Evolutionary conservation across 805 yeast species (phyloP).

Genomic region (Metschnikowia orientalis): DNA sequence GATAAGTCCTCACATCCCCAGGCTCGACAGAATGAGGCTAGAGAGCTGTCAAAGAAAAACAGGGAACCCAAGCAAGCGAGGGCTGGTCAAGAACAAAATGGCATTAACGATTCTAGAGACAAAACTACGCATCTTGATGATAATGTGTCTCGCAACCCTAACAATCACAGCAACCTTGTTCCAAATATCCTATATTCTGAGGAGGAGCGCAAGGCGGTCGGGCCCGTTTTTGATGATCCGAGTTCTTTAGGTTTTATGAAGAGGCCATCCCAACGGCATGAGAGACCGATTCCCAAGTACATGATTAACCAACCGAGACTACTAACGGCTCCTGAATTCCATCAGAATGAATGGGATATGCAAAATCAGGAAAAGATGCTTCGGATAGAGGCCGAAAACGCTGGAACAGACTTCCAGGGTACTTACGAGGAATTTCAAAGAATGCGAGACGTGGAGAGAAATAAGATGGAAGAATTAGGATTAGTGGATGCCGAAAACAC

Average conservation of each 20-base stretch:
- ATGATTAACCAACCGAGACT: constrained; percentile 34
- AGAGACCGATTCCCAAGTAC: constrained; percentile 35
- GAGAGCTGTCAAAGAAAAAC: too few species aligned
- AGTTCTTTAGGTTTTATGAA: constrained; percentile 27
- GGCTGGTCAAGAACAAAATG: too few species aligned
- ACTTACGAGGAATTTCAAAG: constrained; percentile 71
- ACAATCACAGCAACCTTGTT: constrained; percentile 1
- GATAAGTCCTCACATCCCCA: too few species aligned
- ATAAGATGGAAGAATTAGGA: constrained; percentile 72
- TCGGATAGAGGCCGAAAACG: constrained; percentile 42
- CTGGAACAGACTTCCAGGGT: constrained; percentile 58
- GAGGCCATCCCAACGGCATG: constrained; percentile 4
- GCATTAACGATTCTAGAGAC: too few species aligned
- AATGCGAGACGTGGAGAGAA: constrained; percentile 71
- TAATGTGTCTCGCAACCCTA: too few species aligned
- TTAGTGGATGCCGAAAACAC: constrained; percentile 84
- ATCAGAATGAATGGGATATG: constrained; percentile 61
- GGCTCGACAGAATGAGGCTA: too few species aligned
- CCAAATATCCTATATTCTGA: constrained; percentile 1
- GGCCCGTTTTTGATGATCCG: constrained; percentile 29
- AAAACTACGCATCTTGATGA: too few species aligned
- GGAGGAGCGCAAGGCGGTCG: constrained; percentile 19
- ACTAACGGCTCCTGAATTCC: constrained; percentile 29
- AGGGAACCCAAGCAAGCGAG: too few species aligned
- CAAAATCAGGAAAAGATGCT: constrained; percentile 64